Base-by-base conservation (phyloP, 495 filamentous ascomycete species). In the Viridothelium virens region DNA sequence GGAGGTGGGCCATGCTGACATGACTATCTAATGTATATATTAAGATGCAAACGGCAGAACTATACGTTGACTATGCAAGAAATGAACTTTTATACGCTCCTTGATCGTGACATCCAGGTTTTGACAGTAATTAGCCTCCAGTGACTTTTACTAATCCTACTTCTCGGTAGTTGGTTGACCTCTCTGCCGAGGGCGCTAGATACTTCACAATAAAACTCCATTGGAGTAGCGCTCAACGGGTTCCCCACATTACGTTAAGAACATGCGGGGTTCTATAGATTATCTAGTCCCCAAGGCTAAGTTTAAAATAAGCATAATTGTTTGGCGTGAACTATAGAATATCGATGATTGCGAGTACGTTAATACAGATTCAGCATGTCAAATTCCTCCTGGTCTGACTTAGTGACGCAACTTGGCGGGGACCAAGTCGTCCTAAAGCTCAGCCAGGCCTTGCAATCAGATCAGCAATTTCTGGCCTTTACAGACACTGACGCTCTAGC, bases 381-480 rank as follows among this genome's bases (percentile, higher is more conserved):
- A 59, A 7, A 6, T 59, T 34, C 31, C 10, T 59, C 70, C 7
- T 72, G 70, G 70, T 41, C 66, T 7, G 68, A 72, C 39, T 62
- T 72, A 39, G 66, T 68, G 9, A 56, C 66, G 25, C 63, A 65
- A n/a, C 65, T 72, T 31, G 53, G 53, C 31, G 53, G 53, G 7
- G 38, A 62, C 10, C 37, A 59, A 2, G 12, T 59, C 25, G 62
- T 72, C 14, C 16, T 34, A 7, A 70, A 72, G 47, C 63, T 65
- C 44, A 69, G 69, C 61, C 41, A 70, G 34, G 56, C 39, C 18
- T 50, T 65, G 1, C 5, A 53, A 16, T 53, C 47, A 12, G 76
- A 78, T 67, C 67, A 53, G 12, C 73, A 77, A 63, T 70, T 77
- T 63, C 68, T 70, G 38, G 74, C 73, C 18, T 77, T 78, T 66